Conservation (phyloP, 352 stramenopile genomes). For the Hyphochytrium catenoides region DNA sequence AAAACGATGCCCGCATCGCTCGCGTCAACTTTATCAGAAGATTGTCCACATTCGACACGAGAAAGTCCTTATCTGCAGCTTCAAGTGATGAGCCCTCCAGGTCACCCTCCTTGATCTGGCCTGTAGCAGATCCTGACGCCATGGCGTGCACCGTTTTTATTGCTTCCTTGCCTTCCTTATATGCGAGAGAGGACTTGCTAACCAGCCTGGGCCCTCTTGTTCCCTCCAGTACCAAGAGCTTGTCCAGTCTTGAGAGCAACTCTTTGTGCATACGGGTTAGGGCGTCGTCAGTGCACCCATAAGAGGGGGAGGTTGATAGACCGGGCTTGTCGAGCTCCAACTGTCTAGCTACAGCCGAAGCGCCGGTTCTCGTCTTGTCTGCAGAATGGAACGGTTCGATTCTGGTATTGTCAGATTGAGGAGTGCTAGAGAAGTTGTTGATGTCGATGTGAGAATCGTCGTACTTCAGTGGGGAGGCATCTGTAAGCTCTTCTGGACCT, state of each 20-base stretch:
- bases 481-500: constrained; percentile 4
- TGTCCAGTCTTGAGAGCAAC: constrained; percentile 31
- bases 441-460: neutral
- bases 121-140: constrained; percentile 22
- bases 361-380: constrained; percentile 13
- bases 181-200: constrained; percentile 20
- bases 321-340: constrained; percentile 1
- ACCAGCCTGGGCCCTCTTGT: constrained; percentile 25
- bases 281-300: neutral
- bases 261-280: constrained; percentile 12
- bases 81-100: no score
- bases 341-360: no score
- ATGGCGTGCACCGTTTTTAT: constrained; percentile 53
- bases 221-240: constrained; percentile 20
- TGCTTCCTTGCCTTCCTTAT: constrained; percentile 32
- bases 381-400: neutral
- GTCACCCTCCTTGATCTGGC: no score
- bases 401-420: neutral
- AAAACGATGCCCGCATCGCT: constrained; percentile 38
- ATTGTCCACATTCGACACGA: constrained; percentile 45
- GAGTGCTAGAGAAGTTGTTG: neutral
- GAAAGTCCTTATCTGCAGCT: constrained; percentile 27
- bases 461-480: neutral
- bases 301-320: neutral
- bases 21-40: constrained; percentile 41